Percentiles rank a stretch among this genome's conserved stretches.
Conservation (phyloP, 352 stramenopile genomes). For the Phytophthora chlamydospora region DNA sequence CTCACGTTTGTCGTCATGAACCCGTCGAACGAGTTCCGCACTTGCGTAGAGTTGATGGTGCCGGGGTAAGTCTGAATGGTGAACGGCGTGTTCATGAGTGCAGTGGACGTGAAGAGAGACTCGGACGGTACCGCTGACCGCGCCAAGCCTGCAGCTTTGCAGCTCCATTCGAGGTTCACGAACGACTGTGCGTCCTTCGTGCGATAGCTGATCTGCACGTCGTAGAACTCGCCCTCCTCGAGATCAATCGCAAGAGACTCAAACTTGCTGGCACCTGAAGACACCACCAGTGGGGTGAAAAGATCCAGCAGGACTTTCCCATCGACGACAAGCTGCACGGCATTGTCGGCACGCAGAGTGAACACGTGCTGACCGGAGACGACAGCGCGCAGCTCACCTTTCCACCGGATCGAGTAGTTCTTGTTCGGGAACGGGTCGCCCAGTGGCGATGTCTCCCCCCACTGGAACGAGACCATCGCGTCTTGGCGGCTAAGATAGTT, state of each 20-base stretch:
- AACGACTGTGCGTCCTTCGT: conserved; percentile 83
- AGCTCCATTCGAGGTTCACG: conserved; percentile 85
- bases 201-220: conserved; percentile 84
- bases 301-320: conserved; percentile 65
- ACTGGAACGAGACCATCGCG: conserved; percentile 86
- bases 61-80: conserved; percentile 79
- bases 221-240: conserved; percentile 66
- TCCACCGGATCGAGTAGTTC: conserved; percentile 78
- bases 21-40: conserved; percentile 67
- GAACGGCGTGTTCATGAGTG: conserved; percentile 61
- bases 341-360: conserved; percentile 80
- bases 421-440: conserved; percentile 75
- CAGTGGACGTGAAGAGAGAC: conserved; percentile 46
- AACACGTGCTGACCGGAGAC: conserved; percentile 81
- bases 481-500: conserved; percentile 80
- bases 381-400: conserved; percentile 57
- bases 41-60: conserved; percentile 55
- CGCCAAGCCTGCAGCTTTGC: conserved; percentile 32
- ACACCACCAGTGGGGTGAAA: conserved; percentile 32
- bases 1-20: conserved; percentile 50
- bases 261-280: conserved; percentile 25
- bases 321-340: conserved; percentile 76
- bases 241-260: conserved; percentile 36
- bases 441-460: conserved; percentile 67
- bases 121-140: conserved; percentile 23